A percentile compares a stretch with the other conserved stretches of the same genome.
Evolutionary conservation across 257 asterid genomes (phyloP).

Genomic region (Craterostigma plantagineum): DNA sequence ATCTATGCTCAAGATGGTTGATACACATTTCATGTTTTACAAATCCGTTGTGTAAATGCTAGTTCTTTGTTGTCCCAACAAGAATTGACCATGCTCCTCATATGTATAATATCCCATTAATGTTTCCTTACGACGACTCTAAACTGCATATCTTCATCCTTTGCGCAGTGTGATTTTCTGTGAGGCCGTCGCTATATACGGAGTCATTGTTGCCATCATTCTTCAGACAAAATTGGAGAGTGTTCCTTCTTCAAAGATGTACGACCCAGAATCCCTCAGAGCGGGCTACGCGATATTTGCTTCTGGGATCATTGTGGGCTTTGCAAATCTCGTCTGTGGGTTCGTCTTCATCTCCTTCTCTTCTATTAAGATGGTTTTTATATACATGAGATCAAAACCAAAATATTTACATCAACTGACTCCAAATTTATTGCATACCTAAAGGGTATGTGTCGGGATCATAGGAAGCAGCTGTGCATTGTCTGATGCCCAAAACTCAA

Average conservation of each 20-base stretch:
- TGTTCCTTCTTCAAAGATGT: slow-evolving; percentile 55
- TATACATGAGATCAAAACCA: too few relatives aligned
- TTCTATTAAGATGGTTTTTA: not conserved
- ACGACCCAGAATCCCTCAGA: slow-evolving; percentile 79
- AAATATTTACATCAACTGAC: too few relatives aligned
- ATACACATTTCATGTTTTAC: not conserved
- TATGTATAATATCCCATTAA: not conserved
- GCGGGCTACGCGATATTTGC: slow-evolving; percentile 99
- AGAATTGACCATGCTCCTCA: not conserved
- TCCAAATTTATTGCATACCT: too few relatives aligned
- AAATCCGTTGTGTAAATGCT: not conserved
- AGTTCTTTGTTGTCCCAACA: not conserved
- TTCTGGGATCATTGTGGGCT: slow-evolving; percentile 93
- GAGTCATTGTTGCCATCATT: slow-evolving; percentile 96
- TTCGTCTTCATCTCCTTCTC: slow-evolving; percentile 15
- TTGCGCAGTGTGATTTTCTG: slow-evolving; percentile 78
- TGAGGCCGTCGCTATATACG: slow-evolving; percentile 98
- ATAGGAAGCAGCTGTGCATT: slow-evolving; percentile 99
- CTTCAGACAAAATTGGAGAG: slow-evolving; percentile 96
- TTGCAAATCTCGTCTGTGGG: slow-evolving; percentile 98
- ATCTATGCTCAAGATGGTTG: too few relatives aligned
- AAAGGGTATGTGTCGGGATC: slow-evolving; percentile 87
- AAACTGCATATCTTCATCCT: slow-evolving; percentile 8
- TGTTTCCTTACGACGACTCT: slow-evolving; percentile 2
- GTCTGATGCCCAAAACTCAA: slow-evolving; percentile 95